Conservation (phyloP, 208 protist species). For the Acanthamoeba culbertsoni region DNA sequence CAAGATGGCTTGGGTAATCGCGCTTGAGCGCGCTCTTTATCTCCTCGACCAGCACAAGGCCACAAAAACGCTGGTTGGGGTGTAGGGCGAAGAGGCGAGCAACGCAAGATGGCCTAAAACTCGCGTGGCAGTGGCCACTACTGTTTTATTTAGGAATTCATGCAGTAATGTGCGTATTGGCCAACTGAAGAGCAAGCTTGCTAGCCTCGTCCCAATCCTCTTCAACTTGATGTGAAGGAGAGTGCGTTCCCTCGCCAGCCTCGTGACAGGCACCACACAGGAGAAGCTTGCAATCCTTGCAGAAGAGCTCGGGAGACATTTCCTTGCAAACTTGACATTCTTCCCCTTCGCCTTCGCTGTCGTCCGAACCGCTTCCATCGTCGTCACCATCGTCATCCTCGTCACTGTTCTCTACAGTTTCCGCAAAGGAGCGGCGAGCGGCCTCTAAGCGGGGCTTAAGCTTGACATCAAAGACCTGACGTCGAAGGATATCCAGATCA, state of each 20-base stretch:
- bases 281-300: background rate
- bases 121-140: no score
- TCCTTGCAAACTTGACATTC: slow-evolving; percentile 17
- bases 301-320: background rate
- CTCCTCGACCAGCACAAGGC: background rate
- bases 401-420: background rate
- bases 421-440: background rate
- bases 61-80: no score
- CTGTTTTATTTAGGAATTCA: no score
- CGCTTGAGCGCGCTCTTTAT: background rate
- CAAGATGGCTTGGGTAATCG: slow-evolving; percentile 51
- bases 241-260: background rate
- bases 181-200: background rate
- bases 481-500: background rate
- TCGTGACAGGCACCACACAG: slow-evolving; percentile 3
- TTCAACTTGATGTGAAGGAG: background rate
- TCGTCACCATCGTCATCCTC: background rate
- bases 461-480: background rate
- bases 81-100: no score
- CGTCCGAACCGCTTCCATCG: background rate
- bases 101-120: no score
- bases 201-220: background rate
- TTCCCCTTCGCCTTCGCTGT: background rate
- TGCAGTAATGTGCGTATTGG: background rate
- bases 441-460: background rate